A percentile compares a stretch with the other conserved stretches of the same genome.
phyloP scores from a whole-genome alignment of 2,329 filamentous ascomycete species.

The Ophiostoma novo-ulmi region DNA sequence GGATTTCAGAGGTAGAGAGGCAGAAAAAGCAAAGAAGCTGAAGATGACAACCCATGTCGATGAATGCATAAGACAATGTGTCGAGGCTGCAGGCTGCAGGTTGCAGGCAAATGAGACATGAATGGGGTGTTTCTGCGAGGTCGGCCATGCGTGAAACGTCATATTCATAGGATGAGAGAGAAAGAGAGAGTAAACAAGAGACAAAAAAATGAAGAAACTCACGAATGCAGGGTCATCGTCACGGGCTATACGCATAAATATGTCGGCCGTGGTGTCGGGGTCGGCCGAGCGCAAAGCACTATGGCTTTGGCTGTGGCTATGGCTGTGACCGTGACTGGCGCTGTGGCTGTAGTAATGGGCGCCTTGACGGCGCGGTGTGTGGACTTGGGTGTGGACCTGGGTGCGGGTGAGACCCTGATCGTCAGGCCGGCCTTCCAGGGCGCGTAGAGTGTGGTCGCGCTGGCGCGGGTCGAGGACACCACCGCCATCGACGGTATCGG shows the following conservation, averaged over 20 bases:
- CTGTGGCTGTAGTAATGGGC: conserved; percentile 33
- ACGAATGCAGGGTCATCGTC: conserved; percentile 39
- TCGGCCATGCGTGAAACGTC: neutral
- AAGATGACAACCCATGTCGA: conserved; percentile 5
- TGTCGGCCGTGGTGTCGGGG: conserved; percentile 52
- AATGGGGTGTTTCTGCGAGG: neutral
- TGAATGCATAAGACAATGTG: neutral
- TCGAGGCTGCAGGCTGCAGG: conserved; percentile 12
- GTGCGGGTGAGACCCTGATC: conserved; percentile 41
- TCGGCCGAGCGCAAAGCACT: conserved; percentile 34
- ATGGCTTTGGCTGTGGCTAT: conserved; percentile 34
- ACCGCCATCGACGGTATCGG: conserved; percentile 35
- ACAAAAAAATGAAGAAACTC: conserved; percentile 4
- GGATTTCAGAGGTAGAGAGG: neutral
- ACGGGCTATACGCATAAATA: conserved; percentile 55
- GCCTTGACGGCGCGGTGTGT: conserved; percentile 24
- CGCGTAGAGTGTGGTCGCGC: conserved; percentile 48
- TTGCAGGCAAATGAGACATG: neutral
- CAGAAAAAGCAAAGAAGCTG: conserved; percentile 1
- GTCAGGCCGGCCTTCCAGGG: conserved; percentile 44
- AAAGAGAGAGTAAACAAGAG: conserved; percentile 5
- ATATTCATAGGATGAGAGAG: conserved; percentile 1
- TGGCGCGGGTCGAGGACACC: conserved; percentile 37
- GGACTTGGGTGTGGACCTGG: conserved; percentile 34
- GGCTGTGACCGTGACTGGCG: conserved; percentile 33